Evolutionary conservation across 768 basidiomycete species (phyloP).

Genomic region (Coprinellus micaceus): DNA sequence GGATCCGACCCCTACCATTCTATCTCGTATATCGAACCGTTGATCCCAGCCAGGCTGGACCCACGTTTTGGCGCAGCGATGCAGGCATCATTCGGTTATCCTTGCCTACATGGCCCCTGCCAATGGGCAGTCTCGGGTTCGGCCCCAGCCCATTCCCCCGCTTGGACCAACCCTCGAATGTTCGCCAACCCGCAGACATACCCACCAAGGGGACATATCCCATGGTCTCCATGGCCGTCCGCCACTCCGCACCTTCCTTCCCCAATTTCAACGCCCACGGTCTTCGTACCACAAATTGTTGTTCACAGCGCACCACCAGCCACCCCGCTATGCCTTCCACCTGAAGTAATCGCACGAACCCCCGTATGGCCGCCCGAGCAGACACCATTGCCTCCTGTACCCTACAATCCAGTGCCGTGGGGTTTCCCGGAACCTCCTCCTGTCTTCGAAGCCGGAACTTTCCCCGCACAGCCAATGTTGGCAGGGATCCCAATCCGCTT

Average conservation of each 20-base stretch:
- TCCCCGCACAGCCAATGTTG: conserved; percentile 1
- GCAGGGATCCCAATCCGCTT: conserved; percentile 13
- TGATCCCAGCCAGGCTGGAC: background rate
- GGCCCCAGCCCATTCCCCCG: too few species aligned
- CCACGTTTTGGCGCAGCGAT: background rate
- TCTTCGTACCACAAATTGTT: background rate
- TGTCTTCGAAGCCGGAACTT: conserved; percentile 1
- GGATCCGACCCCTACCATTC: background rate
- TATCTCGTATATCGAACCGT: background rate
- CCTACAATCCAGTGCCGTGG: background rate
- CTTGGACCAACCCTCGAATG: too few species aligned
- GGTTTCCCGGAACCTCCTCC: background rate
- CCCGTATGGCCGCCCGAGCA: background rate
- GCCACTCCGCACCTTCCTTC: too few species aligned
- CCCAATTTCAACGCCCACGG: too few species aligned
- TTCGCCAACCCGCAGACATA: too few species aligned
- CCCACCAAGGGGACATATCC: too few species aligned
- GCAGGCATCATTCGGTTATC: background rate
- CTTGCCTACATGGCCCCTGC: background rate
- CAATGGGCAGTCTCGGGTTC: too few species aligned
- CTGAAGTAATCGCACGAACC: background rate
- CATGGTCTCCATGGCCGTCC: too few species aligned
- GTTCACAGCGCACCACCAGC: background rate
- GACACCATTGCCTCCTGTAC: background rate
- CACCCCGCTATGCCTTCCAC: background rate